Evolutionary conservation across 2,329 filamentous ascomycete species (phyloP), one percentile per base, ranked within the genome.

Genomic region (Alternaria infectoria): DNA sequence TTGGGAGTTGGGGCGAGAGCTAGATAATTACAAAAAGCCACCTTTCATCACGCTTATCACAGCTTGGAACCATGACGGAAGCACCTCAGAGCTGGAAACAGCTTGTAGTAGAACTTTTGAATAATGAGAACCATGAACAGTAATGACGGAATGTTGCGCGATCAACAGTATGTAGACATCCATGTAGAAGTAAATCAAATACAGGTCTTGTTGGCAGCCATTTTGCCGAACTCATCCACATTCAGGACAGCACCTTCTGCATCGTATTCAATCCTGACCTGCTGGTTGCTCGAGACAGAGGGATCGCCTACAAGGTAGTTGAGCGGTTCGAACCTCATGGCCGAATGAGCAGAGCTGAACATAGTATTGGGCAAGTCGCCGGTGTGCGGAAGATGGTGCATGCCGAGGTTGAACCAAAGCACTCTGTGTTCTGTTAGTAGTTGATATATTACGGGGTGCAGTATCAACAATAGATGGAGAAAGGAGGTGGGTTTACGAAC

Each of bases 361-460:
- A 87, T 81, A 0, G 86, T 87, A 68, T 86, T 86, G 17, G 86
- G 86, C 12, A 87, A 71, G 55, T 77, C 74, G 36, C 70, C 72
- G 3, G 77, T 76, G 25, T 79, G 77, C 2, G 83, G 84, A 21
- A 85, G 79, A 66, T 86, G 84, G 68, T 86, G 84, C 74, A 84
- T 84, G 47, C 84, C 84, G 9, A 86, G 73, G 68, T 86, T 86
- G 68, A 86, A 82, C 79, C 83, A 86, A 5, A 85, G 63, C 3
- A 86, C 83, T 81, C 71, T 62, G 75, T 40, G 10, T n/a, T 8
- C 11, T 9, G 44, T 59, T 57, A 61, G 59, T 40, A 28, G 43
- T 12, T 25, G 10, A 23, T 40, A 52, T 25, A n/a, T n/a, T 13
- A 52, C 28, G 13, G n/a, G 19, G 6, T 9, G 13, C 21, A 32